A percentile compares a stretch with the other conserved stretches of the same genome.
phyloP scores from a whole-genome alignment of 2,329 filamentous ascomycete genomes.

The Ceratocystis smalleyi region DNA sequence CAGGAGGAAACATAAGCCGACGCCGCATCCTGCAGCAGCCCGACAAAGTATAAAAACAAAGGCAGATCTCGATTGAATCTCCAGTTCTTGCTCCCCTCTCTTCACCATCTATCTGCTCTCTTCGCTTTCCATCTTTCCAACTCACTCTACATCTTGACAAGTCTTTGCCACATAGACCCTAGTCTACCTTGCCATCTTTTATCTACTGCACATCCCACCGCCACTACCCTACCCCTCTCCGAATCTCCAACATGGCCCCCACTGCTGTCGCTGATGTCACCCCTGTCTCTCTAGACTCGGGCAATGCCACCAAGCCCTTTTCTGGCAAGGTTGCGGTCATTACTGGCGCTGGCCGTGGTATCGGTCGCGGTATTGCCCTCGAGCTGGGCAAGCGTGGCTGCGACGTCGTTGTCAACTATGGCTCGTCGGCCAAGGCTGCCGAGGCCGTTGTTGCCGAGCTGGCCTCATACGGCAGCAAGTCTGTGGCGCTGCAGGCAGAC shows the following conservation, averaged over 20 bases:
- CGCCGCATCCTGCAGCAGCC: neutral
- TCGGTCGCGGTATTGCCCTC: conserved; percentile 49
- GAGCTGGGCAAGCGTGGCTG: conserved; percentile 51
- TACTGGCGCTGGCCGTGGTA: conserved; percentile 50
- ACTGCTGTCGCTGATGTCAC: conserved; percentile 15
- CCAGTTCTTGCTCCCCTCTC: neutral
- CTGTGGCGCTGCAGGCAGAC: conserved; percentile 47
- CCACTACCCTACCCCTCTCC: neutral
- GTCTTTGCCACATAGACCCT: neutral
- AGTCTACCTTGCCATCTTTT: neutral
- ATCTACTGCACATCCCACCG: neutral
- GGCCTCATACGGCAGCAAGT: conserved; percentile 39
- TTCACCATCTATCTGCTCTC: conserved; percentile 1
- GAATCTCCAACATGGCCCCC: conserved; percentile 17
- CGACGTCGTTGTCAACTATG: conserved; percentile 53
- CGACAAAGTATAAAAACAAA: neutral
- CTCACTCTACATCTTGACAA: neutral
- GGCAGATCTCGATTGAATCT: neutral
- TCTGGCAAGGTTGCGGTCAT: conserved; percentile 43
- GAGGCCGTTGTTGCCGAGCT: conserved; percentile 41
- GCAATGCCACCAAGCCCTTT: conserved; percentile 26
- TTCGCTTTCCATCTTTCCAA: neutral
- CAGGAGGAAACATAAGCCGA: neutral
- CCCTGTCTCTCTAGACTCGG: conserved; percentile 18
- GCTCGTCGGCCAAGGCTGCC: conserved; percentile 38